Evolutionary conservation across 176 grass and related monocot genomes (phyloP), one percentile per base, ranked within the genome.

Genomic region (Coix lacrymajobi): DNA sequence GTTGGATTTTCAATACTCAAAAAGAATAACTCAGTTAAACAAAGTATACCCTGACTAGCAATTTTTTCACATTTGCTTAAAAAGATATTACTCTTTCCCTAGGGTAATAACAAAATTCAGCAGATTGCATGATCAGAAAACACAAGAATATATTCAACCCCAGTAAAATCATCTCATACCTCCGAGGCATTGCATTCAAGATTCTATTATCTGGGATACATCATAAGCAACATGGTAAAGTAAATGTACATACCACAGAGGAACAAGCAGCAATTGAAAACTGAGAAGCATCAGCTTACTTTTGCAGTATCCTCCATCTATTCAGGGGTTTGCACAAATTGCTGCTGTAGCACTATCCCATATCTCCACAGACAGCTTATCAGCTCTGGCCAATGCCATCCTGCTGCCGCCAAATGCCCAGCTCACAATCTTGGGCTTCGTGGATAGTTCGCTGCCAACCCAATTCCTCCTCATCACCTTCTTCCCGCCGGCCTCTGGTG

Each of bases 381-480:
- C 91, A 45, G 75, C 82, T 86, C 93, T 93, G 3, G 48, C 63
- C 57, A 98, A 73, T 66, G 87, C 87, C 96, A 98, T 96, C 85
- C 93, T 93, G 79, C 85, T 98, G 54, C 96, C 96, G 51, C 89
- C 89, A 29, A 93, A 93, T 3, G 87, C 87, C 87, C 92, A 73
- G 33, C 90, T 85, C 62, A 87, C 66, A 66, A 98, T 88, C 85
- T 88, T 98, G 67, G 77, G 77, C 77, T 77, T 89, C 41, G 76
- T 58, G 15, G 73, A 78, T 73, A 79, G 84, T 32, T 75, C 88
- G 13, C 78, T 91, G 17, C 85, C 96, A 34, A 96, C 83, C 38
- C 84, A 84, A 81, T 98, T 98, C 87, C 80, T 98, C 69, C 84
- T 93, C 87, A 95, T 95, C 29, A 88, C 39, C 71, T 90, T 95